phyloP scores from a whole-genome alignment of 192 early-diverging fungal species.

The Coemansia reversa region DNA sequence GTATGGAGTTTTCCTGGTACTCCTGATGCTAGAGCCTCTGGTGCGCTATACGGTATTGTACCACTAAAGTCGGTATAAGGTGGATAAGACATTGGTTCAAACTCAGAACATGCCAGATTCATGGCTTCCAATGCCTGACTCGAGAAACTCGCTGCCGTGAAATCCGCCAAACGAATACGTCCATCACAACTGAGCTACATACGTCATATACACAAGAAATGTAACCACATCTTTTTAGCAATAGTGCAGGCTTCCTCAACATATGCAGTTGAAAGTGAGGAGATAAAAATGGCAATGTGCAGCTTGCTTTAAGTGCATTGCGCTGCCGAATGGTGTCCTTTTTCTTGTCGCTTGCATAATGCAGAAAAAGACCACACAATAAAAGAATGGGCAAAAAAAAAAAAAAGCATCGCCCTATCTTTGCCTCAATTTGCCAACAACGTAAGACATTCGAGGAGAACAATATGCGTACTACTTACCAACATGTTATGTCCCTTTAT shows the following conservation, averaged over 20 bases:
- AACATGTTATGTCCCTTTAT: constrained; percentile 65
- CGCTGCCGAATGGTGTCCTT: background rate
- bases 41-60: constrained; percentile 60
- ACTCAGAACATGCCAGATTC: constrained; percentile 22
- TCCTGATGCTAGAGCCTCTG: constrained; percentile 53
- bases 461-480: constrained; percentile 23
- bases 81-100: constrained; percentile 31
- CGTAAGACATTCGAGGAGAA: background rate
- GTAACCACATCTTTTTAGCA: background rate
- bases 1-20: constrained; percentile 3
- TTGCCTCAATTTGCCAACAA: background rate
- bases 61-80: constrained; percentile 52
- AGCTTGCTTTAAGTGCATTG: background rate
- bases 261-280: constrained; percentile 8
- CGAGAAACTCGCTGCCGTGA: constrained; percentile 49
- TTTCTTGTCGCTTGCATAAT: constrained; percentile 8
- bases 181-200: constrained; percentile 40
- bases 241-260: background rate
- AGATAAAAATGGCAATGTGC: background rate
- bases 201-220: constrained; percentile 8
- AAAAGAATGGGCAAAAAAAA: background rate
- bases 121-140: constrained; percentile 22
- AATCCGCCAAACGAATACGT: constrained; percentile 53
- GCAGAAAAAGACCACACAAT: constrained; percentile 1
- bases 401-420: too few relatives aligned